These are phyloP conservation scores for Lophiostoma macrostomum DNA, from an alignment of 495 filamentous ascomycete genomes.

Conservation along the genomic window DNA sequence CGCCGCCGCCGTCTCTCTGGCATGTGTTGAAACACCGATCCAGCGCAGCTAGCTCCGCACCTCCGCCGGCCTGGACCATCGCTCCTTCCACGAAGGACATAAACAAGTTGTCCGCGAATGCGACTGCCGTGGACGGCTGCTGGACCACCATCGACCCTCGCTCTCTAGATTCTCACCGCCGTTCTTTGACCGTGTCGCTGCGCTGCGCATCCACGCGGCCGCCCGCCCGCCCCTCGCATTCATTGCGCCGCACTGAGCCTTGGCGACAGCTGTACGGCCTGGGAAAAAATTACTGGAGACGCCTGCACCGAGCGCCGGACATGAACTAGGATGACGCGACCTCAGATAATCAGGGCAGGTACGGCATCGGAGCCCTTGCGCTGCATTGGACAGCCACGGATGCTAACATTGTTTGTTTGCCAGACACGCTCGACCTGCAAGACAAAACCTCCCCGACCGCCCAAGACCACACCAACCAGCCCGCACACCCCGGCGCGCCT, in stretches of 20 bases:
- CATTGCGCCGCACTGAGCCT: constrained; percentile 19
- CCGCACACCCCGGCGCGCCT: constrained; percentile 47
- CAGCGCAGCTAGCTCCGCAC: constrained; percentile 2
- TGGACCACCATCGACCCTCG: constrained; percentile 8
- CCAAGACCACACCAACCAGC: constrained; percentile 67
- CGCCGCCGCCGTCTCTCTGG: neutral
- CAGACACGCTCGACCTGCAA: constrained; percentile 96
- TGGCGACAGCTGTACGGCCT: neutral
- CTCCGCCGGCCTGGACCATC: constrained; percentile 5
- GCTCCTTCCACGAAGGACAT: neutral
- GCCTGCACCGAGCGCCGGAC: neutral
- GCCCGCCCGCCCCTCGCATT: constrained; percentile 1
- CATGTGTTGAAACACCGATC: constrained; percentile 17
- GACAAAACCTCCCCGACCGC: constrained; percentile 76
- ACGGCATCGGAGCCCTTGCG: constrained; percentile 37
- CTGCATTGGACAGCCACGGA: constrained; percentile 18
- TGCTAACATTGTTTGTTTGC: constrained; percentile 26
- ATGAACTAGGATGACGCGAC: constrained; percentile 61
- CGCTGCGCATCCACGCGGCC: neutral
- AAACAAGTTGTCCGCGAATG: constrained; percentile 3
- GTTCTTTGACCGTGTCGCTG: constrained; percentile 9
- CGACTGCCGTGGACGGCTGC: neutral
- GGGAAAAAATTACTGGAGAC: constrained; percentile 6
- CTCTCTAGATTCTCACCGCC: constrained; percentile 1
- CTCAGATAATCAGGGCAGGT: constrained; percentile 78